Evolutionary conservation across 352 stramenopile species (phyloP).

Genomic region (Pythium guiyangense): DNA sequence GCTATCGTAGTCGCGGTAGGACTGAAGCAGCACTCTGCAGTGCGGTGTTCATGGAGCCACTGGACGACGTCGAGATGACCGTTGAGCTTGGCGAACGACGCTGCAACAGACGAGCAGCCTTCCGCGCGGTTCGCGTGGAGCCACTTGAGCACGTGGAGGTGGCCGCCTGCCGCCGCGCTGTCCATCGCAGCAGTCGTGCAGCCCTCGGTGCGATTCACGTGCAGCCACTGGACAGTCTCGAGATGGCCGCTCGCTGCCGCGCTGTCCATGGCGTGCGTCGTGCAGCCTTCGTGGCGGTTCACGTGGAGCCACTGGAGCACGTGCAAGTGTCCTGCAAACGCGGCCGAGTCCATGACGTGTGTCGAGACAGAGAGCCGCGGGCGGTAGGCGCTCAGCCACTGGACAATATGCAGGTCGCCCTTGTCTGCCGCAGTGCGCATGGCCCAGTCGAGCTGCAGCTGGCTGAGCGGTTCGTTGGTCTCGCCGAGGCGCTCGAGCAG

Average conservation of each 20-base stretch:
- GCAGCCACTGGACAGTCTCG: conserved; percentile 69
- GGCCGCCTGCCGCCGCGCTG: conserved; percentile 56
- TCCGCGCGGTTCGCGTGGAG: conserved; percentile 47
- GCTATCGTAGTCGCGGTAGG: no score
- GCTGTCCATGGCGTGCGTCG: conserved; percentile 73
- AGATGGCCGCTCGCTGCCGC: conserved; percentile 65
- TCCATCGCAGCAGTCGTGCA: conserved; percentile 75
- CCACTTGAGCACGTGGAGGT: no score
- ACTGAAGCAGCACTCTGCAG: neutral
- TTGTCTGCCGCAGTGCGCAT: conserved; percentile 65
- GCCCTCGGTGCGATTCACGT: conserved; percentile 53
- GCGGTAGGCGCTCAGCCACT: conserved; percentile 60
- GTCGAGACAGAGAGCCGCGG: conserved; percentile 48
- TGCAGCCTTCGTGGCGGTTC: conserved; percentile 64
- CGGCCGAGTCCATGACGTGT: conserved; percentile 80
- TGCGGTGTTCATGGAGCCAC: conserved; percentile 47
- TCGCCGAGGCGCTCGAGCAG: conserved; percentile 45
- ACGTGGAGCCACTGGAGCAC: conserved; percentile 72
- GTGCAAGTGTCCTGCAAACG: conserved; percentile 55
- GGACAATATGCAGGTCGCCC: conserved; percentile 52
- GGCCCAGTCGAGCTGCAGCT: conserved; percentile 59
- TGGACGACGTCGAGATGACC: conserved; percentile 56
- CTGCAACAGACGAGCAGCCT: conserved; percentile 65
- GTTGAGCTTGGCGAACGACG: conserved; percentile 63
- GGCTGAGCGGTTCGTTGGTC: conserved; percentile 28